Conservation (phyloP, 345 rosid species). For the Durio zibethinus region DNA sequence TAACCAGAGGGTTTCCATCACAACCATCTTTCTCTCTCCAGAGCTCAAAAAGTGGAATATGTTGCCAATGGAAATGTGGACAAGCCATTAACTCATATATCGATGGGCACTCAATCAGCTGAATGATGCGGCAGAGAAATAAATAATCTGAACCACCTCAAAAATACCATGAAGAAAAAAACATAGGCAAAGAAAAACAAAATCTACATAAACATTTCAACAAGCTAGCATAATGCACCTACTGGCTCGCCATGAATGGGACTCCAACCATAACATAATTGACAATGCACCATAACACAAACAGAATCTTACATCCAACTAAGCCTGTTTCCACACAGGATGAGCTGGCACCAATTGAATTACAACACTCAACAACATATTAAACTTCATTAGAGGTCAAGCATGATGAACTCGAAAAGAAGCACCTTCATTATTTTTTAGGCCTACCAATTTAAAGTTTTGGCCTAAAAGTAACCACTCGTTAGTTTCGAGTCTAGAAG, state of each 20-base stretch:
- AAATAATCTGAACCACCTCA: neutral
- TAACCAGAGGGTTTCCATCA: conserved; percentile 36
- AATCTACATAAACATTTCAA: neutral
- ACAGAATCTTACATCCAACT: neutral
- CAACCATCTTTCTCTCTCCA: conserved; percentile 62
- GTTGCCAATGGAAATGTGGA: conserved; percentile 65
- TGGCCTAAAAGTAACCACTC: neutral
- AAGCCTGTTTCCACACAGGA: neutral
- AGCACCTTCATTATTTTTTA: neutral
- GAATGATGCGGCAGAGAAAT: conserved; percentile 23
- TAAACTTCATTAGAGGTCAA: neutral
- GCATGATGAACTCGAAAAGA: neutral
- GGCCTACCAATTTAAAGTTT: neutral
- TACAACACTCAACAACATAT: neutral
- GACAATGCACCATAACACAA: neutral
- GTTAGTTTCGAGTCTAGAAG: neutral
- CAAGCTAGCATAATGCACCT: neutral
- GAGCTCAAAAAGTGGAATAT: conserved; percentile 56
- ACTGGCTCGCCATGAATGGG: neutral
- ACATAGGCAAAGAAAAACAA: neutral
- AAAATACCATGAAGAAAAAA: conserved; percentile 1
- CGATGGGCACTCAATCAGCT: conserved; percentile 91
- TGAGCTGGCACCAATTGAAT: neutral
- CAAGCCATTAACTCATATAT: conserved; percentile 81
- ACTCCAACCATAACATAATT: too few relatives aligned